Evolutionary conservation across 768 basidiomycete species (phyloP), one percentile per base, ranked within the genome.

Genomic region (Serendipita sp.): DNA sequence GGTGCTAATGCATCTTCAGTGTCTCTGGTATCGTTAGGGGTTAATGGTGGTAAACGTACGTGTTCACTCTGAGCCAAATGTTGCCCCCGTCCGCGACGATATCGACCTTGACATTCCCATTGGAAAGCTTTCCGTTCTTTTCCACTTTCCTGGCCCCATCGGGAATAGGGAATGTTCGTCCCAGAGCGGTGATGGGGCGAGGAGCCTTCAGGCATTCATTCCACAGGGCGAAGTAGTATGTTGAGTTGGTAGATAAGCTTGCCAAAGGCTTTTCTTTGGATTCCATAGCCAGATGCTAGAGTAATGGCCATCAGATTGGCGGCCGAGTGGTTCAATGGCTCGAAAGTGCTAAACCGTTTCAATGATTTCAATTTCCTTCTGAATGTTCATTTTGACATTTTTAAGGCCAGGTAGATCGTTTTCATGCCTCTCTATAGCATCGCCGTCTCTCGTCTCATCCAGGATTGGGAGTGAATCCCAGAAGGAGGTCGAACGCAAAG

Each of bases 1-100:
- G 8, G 86, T 81, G 8, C 90, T 93, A 68, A 53, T 60, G 40
- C 4, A n/a, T 10, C 58, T 67, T 50, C 62, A 64, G 50, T 34
- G 18, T 63, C 31, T 55, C 3, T 60, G 45, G 63, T 15, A 36
- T 13, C 37, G 18, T 11, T 4, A 27, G 43, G 45, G 44, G 63
- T 63, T 64, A 63, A 53, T 11, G n/a, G 23, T 5, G 0, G 11
- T 40, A 23, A 34, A 81, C 86, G 71, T 70, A 91, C 91, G 91
- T 92, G 73, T 92, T 93, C 40, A 93, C 81, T 68, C 90, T 80
- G 44, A 90, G 83, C 92, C 92, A 95, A 2, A 76, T 75, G 27
- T 79, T 75, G 1, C 91, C 91, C 46, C 83, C 80, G 23, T 87
- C 82, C 1, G 85, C 84, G 13, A 92, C 83, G 13, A 93, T 77